Conservation (phyloP, 2,329 filamentous ascomycete species). For the Alternaria infectoria region DNA sequence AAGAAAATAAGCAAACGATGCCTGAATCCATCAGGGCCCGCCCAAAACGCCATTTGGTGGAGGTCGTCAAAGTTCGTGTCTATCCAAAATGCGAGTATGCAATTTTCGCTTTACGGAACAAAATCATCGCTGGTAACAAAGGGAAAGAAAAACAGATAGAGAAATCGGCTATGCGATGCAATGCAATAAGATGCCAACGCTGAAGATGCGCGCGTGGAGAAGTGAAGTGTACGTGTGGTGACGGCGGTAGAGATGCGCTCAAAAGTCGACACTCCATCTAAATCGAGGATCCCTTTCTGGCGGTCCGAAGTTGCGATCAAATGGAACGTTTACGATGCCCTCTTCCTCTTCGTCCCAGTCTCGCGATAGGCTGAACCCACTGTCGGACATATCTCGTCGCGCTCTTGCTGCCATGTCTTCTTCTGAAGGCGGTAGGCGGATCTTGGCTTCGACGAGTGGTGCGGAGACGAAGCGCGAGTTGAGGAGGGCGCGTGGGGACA, state of each 20-base stretch:
- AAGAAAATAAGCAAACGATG: not conserved
- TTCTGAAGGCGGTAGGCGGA: conserved; percentile 43
- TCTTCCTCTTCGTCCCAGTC: conserved; percentile 29
- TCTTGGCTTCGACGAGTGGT: conserved; percentile 47
- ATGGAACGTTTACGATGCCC: conserved; percentile 32
- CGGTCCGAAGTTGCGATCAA: conserved; percentile 41
- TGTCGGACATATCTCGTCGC: conserved; percentile 21
- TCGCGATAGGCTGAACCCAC: conserved; percentile 26
- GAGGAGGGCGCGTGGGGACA: conserved; percentile 42
- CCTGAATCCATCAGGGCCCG: not conserved
- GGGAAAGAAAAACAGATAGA: not conserved
- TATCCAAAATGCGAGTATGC: conserved; percentile 8
- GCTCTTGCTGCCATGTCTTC: conserved; percentile 31
- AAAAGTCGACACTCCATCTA: conserved; percentile 54
- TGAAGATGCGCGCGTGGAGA: not conserved
- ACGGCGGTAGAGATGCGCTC: not conserved
- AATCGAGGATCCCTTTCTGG: conserved; percentile 46
- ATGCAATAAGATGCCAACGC: not conserved
- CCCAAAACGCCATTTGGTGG: conserved; percentile 1
- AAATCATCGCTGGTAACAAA: not conserved
- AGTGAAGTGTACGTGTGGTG: not conserved
- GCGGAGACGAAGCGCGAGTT: conserved; percentile 47
- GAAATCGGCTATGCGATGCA: not conserved
- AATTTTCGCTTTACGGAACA: not conserved
- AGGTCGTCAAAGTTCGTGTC: conserved; percentile 4